Conservation (phyloP, 441 rosid species). For the Brassica hybrid region DNA sequence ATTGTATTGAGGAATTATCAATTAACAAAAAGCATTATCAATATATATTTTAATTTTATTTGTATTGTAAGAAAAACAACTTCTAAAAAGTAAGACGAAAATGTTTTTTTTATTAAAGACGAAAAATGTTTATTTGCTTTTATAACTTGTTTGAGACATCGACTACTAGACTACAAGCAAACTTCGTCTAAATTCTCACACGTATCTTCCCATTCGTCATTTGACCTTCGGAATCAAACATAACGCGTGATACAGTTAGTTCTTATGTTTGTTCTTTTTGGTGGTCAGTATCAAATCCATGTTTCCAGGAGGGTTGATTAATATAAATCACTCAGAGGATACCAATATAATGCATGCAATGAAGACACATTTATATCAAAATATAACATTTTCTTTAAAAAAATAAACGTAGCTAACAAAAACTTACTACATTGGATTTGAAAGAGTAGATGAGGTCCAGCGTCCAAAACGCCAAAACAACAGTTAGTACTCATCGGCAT, state of each 20-base stretch:
- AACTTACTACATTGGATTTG: conserved; percentile 8
- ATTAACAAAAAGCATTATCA: neutral
- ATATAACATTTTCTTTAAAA: neutral
- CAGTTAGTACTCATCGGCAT: conserved; percentile 43
- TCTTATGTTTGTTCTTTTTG: conserved; percentile 35
- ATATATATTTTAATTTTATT: neutral
- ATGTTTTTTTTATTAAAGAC: too few relatives aligned
- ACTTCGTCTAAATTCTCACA: conserved; percentile 22
- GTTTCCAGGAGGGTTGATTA: conserved; percentile 24
- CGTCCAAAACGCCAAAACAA: conserved; percentile 23
- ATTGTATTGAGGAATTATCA: neutral
- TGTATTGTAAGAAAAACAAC: too few relatives aligned
- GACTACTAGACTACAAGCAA: conserved; percentile 37
- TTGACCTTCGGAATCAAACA: conserved; percentile 17
- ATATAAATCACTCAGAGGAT: neutral
- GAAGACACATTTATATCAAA: neutral
- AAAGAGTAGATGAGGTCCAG: conserved; percentile 27
- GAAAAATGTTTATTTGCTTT: too few relatives aligned
- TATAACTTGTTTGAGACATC: conserved; percentile 18
- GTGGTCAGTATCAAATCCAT: conserved; percentile 26
- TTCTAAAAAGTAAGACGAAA: neutral
- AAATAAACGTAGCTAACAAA: neutral
- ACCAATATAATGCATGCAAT: neutral
- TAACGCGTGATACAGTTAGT: conserved; percentile 23
- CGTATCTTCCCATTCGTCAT: conserved; percentile 33